These are phyloP conservation scores for Paratrimastix pyriformis DNA, from an alignment of 78 protist genomes.

Conservation along the genomic window DNA sequence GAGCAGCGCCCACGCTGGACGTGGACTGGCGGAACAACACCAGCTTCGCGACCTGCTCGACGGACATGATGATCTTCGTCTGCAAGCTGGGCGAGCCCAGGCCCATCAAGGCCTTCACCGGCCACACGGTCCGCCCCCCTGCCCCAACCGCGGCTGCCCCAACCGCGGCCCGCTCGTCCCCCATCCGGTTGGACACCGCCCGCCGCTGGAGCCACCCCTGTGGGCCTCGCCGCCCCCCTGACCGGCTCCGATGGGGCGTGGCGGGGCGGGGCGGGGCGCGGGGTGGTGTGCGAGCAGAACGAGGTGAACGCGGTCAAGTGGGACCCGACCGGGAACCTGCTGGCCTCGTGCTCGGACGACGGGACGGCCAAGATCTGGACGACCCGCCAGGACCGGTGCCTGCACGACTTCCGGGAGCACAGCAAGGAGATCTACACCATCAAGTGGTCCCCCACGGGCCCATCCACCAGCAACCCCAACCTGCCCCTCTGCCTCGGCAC, in stretches of 20 bases:
- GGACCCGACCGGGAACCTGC: constrained; percentile 72
- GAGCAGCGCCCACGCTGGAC: constrained; percentile 73
- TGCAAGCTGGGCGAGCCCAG: constrained; percentile 35
- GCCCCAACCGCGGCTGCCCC: no score
- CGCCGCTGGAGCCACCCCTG: no score
- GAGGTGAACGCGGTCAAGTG: constrained; percentile 81
- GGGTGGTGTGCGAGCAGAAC: constrained; percentile 41
- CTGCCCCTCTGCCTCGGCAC: constrained; percentile 38
- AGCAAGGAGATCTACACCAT: constrained; percentile 70
- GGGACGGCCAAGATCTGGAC: constrained; percentile 70
- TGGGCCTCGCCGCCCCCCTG: no score
- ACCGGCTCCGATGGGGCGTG: no score
- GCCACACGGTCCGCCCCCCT: constrained; percentile 40
- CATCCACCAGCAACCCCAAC: constrained; percentile 40
- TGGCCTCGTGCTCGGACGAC: constrained; percentile 90
- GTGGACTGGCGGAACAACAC: constrained; percentile 71
- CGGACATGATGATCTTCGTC: constrained; percentile 32
- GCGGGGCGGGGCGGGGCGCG: no score
- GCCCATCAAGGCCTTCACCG: constrained; percentile 53
- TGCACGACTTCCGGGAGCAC: constrained; percentile 47
- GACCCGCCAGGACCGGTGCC: constrained; percentile 20
- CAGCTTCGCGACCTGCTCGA: constrained; percentile 42
- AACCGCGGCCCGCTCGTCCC: no score
- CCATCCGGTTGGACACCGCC: no score
- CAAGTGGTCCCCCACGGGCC: constrained; percentile 49